Evolutionary conservation across 805 yeast genomes (phyloP).

Genomic region (Kluyveromyces aestuarii): DNA sequence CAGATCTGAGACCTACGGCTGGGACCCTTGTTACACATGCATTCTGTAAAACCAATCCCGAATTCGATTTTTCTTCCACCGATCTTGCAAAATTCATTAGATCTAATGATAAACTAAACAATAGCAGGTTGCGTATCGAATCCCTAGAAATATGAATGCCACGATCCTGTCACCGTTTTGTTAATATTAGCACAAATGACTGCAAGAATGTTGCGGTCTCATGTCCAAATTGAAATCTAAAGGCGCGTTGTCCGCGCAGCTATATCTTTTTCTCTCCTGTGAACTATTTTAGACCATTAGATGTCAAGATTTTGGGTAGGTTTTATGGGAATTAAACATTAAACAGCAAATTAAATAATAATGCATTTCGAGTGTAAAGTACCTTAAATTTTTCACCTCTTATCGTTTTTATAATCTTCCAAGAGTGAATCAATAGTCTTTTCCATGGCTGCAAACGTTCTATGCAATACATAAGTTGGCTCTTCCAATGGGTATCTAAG

Average conservation of each 20-base stretch:
- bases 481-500: slow-evolving; percentile 61
- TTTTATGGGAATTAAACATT: no score
- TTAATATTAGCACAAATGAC: no score
- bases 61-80: slow-evolving; percentile 46
- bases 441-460: slow-evolving; percentile 25
- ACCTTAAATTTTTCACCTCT: neutral
- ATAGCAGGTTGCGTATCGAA: slow-evolving; percentile 20
- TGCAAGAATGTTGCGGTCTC: no score
- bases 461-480: slow-evolving; percentile 47
- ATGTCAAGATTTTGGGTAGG: no score
- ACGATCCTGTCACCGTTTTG: no score
- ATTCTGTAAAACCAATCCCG: slow-evolving; percentile 35
- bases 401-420: neutral
- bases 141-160: slow-evolving; percentile 11
- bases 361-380: no score
- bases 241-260: no score
- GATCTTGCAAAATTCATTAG: slow-evolving; percentile 46
- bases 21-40: slow-evolving; percentile 45
- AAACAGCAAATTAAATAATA: no score
- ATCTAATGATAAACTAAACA: slow-evolving; percentile 31
- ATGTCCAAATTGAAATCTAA: no score
- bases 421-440: slow-evolving; percentile 3
- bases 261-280: no score
- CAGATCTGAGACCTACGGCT: slow-evolving; percentile 87
- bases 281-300: no score